Evolutionary conservation across 2,329 filamentous ascomycete genomes (phyloP), one percentile per base, ranked within the genome.

Genomic region (Boeremia exigua): DNA sequence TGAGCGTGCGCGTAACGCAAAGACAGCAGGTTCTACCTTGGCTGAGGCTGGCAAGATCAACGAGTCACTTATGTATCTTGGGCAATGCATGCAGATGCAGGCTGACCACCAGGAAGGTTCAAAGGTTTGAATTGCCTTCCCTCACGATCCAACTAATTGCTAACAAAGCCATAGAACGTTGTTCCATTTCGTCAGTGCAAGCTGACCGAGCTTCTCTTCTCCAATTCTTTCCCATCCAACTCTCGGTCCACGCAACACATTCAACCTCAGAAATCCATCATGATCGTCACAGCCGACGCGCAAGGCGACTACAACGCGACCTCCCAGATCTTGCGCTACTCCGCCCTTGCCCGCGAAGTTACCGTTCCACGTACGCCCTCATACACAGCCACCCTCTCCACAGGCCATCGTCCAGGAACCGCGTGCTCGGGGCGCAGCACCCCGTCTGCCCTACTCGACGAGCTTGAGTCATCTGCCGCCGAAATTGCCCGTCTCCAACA

Each of bases 21-120:
- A 97, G 81, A 98, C 95, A 0, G 90, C 92, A 0, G 95, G 95
- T 11, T 88, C 92, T 4, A 97, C 94, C 0, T 84, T 99, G 12
- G 94, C 90, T 0, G 95, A 99, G 78, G 95, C 94, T 32, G 95
- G 95, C 48, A 98, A 98, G 78, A 99, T 99, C 74, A 99, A 99
- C 70, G 93, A 97, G 76, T 96, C 91, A 70, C 80, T 99, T 71
- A 99, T 99, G 95, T 98, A 97, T 73, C 84, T 99, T 1, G 95
- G 95, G 0, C 95, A 98, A 71, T 99, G 95, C 72, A 84, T 99
- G 66, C 94, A 98, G 73, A 94, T 96, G 83, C 94, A 97, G 74
- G 93, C 89, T 56, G 91, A 94, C 66, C 83, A 88, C 29, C 87
- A 88, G 38, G 88, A 82, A 60, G 88, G 87, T 11, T 86, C 84